Conservation (phyloP, 768 basidiomycete genomes). For the Rickenella mellea region DNA sequence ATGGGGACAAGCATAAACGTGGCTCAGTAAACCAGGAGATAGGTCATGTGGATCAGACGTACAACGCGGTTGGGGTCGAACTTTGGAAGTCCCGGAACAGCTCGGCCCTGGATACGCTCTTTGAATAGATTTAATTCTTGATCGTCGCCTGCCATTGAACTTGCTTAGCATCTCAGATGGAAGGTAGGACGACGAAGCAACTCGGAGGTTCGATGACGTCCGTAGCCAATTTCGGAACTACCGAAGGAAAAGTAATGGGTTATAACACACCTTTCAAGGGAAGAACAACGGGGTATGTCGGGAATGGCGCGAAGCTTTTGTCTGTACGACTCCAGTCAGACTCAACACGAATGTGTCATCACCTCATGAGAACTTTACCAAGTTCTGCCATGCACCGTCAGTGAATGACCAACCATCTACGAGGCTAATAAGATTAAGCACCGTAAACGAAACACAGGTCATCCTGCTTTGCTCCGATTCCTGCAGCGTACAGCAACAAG, state of each 20-base stretch:
- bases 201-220: no score
- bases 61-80: constrained; percentile 66
- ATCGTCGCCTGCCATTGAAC: constrained; percentile 40
- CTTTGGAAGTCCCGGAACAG: constrained; percentile 59
- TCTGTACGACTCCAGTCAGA: constrained; percentile 26
- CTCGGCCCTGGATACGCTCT: constrained; percentile 27
- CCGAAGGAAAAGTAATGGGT: background rate
- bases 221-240: no score
- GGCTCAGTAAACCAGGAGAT: background rate
- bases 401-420: background rate
- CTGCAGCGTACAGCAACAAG: constrained; percentile 67
- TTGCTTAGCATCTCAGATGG: background rate
- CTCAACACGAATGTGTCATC: background rate
- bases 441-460: constrained; percentile 69
- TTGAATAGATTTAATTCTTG: constrained; percentile 66
- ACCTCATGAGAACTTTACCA: constrained; percentile 8
- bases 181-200: background rate
- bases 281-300: constrained; percentile 80
- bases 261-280: constrained; percentile 46
- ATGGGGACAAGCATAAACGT: background rate
- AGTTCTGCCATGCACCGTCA: constrained; percentile 14
- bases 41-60: constrained; percentile 15
- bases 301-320: constrained; percentile 63
- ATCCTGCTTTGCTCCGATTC: constrained; percentile 72
- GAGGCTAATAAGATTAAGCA: constrained; percentile 19